Base-by-base conservation (phyloP, 1,284 basidiomycete genomes). In the Pterulicium gracile region DNA sequence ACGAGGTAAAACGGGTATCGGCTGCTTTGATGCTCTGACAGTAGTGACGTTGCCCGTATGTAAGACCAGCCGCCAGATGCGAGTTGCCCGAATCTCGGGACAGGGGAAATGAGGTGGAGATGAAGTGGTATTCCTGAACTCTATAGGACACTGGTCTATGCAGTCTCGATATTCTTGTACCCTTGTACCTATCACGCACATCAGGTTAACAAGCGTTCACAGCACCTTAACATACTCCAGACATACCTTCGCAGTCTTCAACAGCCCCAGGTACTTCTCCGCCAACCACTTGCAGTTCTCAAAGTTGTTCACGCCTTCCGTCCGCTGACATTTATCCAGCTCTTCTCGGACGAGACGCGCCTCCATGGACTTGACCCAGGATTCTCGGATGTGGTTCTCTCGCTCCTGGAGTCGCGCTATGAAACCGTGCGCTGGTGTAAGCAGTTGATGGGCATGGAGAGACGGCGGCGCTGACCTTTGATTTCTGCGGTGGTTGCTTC, bases 331-430 rank as follows among this genome's bases (percentile, higher is more conserved):
- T 65, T 92, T 94, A 52, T 82, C 77, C 48, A 98, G 77, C 65
- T 96, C 89, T 52, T 91, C 84, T 52, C 84, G 81, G 45, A 97
- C 90, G 49, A 98, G 73, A 44, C 90, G 80, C 19, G 84, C 81
- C 66, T 98, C 91, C 92, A 98, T 96, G 20, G 88, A 82, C 58
- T 82, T 85, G 41, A 98, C 75, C 95, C 95, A 98, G 48, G 87
- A 86, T 68, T 96, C 91, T 50, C 90, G 84, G 58, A 98, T 73
- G 64, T 79, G 74, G 42, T 81, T 70, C 50, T 95, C 91, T 44
- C 88, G 84, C 53, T 76, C 74, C 54, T 74, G 63, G 42, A 84
- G 61, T 60, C 73, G 77, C 20, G 72, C 83, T 86, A 48, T 14
- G 22, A 15, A 35, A n/a, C 10, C 27, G 7, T 10, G 27, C n/a